Evolutionary conservation across 305 asterid genomes (phyloP).

Genomic region (Solanum chacoense): DNA sequence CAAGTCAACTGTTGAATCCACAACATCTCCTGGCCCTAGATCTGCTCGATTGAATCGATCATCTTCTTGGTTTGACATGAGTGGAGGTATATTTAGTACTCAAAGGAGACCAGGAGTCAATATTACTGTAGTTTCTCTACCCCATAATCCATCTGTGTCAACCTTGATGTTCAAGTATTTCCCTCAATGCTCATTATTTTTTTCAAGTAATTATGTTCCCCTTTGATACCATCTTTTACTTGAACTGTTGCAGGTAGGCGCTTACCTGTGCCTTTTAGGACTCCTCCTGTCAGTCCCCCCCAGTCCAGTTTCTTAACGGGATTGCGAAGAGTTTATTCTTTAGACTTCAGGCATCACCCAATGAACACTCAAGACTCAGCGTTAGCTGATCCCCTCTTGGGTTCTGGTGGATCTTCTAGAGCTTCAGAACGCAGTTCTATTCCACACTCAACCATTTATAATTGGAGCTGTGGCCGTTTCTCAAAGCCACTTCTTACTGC

Average conservation of each 20-base stretch:
- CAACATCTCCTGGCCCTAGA: constrained; percentile 32
- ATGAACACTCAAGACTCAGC: constrained; percentile 85
- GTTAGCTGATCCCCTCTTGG: constrained; percentile 86
- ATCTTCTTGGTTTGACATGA: constrained; percentile 92
- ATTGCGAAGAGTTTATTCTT: constrained; percentile 88
- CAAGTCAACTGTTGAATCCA: constrained; percentile 48
- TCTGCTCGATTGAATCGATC: constrained; percentile 88
- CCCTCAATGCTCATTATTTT: not conserved
- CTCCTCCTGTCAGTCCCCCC: constrained; percentile 99
- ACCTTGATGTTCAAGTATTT: not conserved
- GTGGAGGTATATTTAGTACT: constrained; percentile 48
- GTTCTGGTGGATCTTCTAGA: constrained; percentile 58
- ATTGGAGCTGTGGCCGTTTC: constrained; percentile 97
- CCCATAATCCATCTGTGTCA: not conserved
- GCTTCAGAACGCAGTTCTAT: constrained; percentile 79
- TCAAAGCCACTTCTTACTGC: constrained; percentile 92
- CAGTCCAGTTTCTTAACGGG: constrained; percentile 73
- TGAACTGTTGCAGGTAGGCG: constrained; percentile 39
- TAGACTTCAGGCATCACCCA: constrained; percentile 89
- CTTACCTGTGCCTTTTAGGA: constrained; percentile 81
- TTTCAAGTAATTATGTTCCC: not conserved
- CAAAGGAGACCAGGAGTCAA: not conserved
- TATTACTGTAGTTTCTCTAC: not conserved
- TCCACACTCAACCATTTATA: constrained; percentile 87
- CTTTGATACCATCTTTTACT: not conserved